A percentile compares a stretch with the other conserved stretches of the same genome.
Conservation (phyloP, 139 green algal species). For the Microglena sp. region DNA sequence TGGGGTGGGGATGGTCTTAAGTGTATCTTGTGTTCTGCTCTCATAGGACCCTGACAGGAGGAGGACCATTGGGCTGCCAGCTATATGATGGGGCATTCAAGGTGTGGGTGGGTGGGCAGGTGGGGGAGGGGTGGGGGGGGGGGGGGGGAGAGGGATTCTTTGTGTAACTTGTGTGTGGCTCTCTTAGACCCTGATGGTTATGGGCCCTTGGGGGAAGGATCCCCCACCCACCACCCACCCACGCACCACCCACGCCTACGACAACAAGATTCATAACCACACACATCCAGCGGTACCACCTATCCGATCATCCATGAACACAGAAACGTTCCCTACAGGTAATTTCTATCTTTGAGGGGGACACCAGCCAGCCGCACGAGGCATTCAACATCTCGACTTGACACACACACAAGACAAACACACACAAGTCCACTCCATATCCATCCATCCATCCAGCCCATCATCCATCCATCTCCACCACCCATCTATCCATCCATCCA, state of each 20-base stretch:
- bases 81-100: no score
- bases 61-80: no score
- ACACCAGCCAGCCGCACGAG: constrained; percentile 50
- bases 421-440: constrained; percentile 70
- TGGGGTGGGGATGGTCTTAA: no score
- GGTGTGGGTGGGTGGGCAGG: background rate
- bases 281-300: background rate
- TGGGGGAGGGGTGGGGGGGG: background rate
- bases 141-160: background rate
- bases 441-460: constrained; percentile 68
- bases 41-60: no score
- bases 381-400: no score
- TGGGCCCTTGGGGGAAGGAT: no score
- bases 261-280: background rate
- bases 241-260: background rate
- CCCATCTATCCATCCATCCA: no score
- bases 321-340: constrained; percentile 27
- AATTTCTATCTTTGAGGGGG: constrained; percentile 67
- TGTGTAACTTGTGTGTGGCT: background rate
- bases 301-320: background rate
- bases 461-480: no score
- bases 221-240: background rate
- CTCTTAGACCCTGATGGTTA: no score
- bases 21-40: no score
- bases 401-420: constrained; percentile 81